These are phyloP conservation scores for Plasmodium gaboni DNA, from an alignment of 169 alveolate genomes.

Conservation along the genomic window DNA sequence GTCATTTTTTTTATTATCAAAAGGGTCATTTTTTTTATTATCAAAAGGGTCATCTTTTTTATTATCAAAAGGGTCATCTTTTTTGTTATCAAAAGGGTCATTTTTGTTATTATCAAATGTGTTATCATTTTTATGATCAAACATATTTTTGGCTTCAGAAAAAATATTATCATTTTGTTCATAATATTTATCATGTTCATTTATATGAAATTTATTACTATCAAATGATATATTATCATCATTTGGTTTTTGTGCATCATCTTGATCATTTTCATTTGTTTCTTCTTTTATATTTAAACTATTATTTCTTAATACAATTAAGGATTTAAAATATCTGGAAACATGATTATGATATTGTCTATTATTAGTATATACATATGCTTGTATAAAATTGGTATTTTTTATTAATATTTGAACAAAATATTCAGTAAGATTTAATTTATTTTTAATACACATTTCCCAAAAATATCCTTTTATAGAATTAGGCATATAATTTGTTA, in stretches of 20 bases:
- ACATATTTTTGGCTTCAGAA: too few species aligned
- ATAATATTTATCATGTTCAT: background rate
- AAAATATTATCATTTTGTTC: too few species aligned
- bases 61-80: too few species aligned
- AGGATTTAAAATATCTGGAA: constrained; percentile 40
- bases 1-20: background rate
- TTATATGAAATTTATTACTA: background rate
- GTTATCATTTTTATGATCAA: too few species aligned
- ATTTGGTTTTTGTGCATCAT: background rate
- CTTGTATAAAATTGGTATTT: constrained; percentile 64
- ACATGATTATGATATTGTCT: constrained; percentile 57
- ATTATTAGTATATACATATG: constrained; percentile 56
- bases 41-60: too few species aligned
- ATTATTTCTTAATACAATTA: constrained; percentile 7
- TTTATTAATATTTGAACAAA: constrained; percentile 64
- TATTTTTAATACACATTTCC: constrained; percentile 58
- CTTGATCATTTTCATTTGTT: background rate
- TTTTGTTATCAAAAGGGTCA: too few species aligned
- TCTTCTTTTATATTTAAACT: background rate
- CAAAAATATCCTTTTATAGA: constrained; percentile 53
- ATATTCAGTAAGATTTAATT: constrained; percentile 49
- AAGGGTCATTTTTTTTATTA: too few species aligned
- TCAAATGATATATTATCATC: background rate
- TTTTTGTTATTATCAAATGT: too few species aligned
- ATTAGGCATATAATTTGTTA: constrained; percentile 42